These are phyloP conservation scores for Coffea eugenioides DNA, from an alignment of 257 asterid species.

Conservation along the genomic window DNA sequence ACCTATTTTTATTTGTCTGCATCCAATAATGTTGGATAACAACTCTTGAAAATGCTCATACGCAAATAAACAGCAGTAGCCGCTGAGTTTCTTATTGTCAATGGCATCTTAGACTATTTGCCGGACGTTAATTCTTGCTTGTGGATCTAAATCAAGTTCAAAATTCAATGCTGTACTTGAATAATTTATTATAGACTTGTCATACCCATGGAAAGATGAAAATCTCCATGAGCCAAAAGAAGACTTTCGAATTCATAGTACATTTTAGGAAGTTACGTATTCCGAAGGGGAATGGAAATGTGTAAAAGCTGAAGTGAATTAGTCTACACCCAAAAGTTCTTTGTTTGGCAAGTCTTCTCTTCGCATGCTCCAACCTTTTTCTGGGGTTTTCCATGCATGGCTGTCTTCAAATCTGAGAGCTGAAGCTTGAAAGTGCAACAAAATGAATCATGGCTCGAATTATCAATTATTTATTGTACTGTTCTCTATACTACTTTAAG, in stretches of 20 bases:
- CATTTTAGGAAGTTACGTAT: no score
- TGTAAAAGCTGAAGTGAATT: conserved; percentile 4
- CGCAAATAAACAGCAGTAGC: background rate
- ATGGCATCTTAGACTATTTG: background rate
- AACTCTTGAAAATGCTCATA: background rate
- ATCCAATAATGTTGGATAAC: background rate
- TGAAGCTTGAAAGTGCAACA: background rate
- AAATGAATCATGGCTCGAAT: background rate
- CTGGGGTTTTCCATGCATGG: background rate
- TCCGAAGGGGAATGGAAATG: background rate
- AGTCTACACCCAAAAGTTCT: no score
- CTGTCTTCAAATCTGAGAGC: background rate
- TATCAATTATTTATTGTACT: background rate
- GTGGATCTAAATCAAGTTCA: background rate
- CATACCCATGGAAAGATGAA: background rate
- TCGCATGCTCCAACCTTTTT: background rate
- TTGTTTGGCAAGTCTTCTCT: background rate
- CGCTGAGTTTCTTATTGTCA: background rate
- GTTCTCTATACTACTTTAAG: background rate
- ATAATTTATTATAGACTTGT: no score
- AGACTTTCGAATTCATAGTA: background rate
- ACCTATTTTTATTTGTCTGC: background rate
- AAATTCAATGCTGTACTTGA: background rate
- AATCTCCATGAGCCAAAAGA: background rate
- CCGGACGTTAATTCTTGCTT: background rate